Evolutionary conservation across 768 basidiomycete species (phyloP).

Genomic region (Lactarius quietus): DNA sequence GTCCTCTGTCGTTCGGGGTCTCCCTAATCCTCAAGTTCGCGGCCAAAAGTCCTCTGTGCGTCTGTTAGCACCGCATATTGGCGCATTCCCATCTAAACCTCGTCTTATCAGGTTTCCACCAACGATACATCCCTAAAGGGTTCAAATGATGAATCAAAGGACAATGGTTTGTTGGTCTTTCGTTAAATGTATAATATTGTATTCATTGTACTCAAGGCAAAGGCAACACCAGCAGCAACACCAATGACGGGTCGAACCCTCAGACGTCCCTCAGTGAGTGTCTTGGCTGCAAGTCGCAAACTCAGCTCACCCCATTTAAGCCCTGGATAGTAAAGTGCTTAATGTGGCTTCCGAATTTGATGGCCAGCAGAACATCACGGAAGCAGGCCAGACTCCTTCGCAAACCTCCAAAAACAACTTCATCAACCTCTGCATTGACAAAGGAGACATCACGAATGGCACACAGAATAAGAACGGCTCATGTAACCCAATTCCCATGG

Average conservation of each 20-base stretch:
- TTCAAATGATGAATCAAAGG: neutral
- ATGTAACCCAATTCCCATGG: conserved; percentile 39
- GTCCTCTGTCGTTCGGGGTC: neutral
- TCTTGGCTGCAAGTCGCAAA: conserved; percentile 21
- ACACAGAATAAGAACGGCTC: conserved; percentile 37
- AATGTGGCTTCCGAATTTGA: conserved; percentile 45
- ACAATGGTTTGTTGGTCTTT: neutral
- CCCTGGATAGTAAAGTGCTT: conserved; percentile 46
- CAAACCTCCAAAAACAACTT: conserved; percentile 61
- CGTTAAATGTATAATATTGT: neutral
- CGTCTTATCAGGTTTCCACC: neutral
- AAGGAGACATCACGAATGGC: conserved; percentile 45
- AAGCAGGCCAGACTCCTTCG: conserved; percentile 46
- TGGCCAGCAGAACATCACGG: conserved; percentile 38
- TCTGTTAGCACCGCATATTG: neutral
- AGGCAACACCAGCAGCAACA: neutral
- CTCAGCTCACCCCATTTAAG: conserved; percentile 11
- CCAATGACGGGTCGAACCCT: conserved; percentile 1
- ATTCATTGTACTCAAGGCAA: conserved; percentile 25
- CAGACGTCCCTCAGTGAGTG: conserved; percentile 28
- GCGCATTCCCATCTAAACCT: neutral
- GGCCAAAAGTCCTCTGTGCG: neutral
- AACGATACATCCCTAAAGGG: neutral
- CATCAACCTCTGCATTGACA: conserved; percentile 60
- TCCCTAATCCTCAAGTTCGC: conserved; percentile 34